Conservation (phyloP, 2,329 filamentous ascomycete species). For the Pseudogymnoascus sp. region DNA sequence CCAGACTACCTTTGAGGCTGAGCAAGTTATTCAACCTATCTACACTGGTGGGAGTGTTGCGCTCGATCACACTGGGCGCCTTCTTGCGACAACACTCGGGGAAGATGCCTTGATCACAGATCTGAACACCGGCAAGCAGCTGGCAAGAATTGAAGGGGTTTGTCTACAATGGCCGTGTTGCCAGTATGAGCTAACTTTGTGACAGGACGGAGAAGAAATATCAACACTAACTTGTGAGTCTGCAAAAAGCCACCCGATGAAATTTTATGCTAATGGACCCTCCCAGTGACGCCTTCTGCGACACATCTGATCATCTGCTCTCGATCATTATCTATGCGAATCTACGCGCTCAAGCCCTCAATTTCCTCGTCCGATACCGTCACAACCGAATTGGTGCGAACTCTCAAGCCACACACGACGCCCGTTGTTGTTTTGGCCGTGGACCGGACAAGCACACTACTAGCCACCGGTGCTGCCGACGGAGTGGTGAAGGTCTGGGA, state of each 20-base stretch:
- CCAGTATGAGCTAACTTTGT: conserved; percentile 21
- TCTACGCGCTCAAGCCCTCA: conserved; percentile 64
- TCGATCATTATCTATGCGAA: conserved; percentile 89
- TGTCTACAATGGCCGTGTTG: conserved; percentile 20
- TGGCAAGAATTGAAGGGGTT: conserved; percentile 83
- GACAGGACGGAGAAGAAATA: conserved; percentile 68
- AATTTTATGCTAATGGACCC: conserved; percentile 9
- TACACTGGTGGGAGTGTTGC: conserved; percentile 87
- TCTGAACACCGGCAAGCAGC: conserved; percentile 70
- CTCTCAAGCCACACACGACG: conserved; percentile 81
- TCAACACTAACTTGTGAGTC: conserved; percentile 60
- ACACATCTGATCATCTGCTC: conserved; percentile 89
- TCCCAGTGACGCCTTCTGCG: conserved; percentile 71
- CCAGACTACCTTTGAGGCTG: conserved; percentile 85
- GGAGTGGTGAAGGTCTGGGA: conserved; percentile 97
- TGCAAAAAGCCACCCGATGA: conserved; percentile 6
- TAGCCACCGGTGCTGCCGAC: conserved; percentile 89
- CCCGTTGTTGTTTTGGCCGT: conserved; percentile 81
- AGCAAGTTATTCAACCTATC: conserved; percentile 79
- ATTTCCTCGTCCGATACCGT: conserved; percentile 48
- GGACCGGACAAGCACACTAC: conserved; percentile 77
- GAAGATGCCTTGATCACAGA: conserved; percentile 88
- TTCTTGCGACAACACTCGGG: conserved; percentile 82
- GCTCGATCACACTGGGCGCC: conserved; percentile 69
- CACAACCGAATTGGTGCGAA: conserved; percentile 62